Evolutionary conservation across 345 rosid species (phyloP).

Genomic region (Toxicodendron radicans): DNA sequence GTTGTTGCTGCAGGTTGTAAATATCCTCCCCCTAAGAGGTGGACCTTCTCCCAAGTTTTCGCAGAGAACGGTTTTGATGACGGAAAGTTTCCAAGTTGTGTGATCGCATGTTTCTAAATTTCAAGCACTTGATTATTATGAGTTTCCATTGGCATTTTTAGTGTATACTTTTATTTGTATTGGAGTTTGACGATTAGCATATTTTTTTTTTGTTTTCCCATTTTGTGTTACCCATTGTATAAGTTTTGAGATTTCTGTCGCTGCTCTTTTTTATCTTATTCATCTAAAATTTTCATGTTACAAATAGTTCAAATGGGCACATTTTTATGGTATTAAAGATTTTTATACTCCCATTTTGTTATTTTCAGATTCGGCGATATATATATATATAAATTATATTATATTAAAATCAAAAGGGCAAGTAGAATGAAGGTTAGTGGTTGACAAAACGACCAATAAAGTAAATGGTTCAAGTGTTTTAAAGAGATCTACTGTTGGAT

Average conservation of each 20-base stretch:
- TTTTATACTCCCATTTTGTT: not conserved
- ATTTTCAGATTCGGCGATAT: not conserved
- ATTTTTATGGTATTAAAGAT: not conserved
- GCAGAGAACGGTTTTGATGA: constrained; percentile 51
- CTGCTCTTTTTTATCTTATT: not conserved
- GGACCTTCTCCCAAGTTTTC: constrained; percentile 56
- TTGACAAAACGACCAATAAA: too few species aligned
- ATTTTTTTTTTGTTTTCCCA: too few species aligned
- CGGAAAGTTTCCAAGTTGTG: constrained; percentile 83
- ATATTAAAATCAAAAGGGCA: too few species aligned
- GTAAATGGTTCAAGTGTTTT: too few species aligned
- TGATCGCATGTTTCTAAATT: constrained; percentile 26
- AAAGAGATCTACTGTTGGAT: too few species aligned
- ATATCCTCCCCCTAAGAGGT: constrained; percentile 45
- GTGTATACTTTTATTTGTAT: not conserved
- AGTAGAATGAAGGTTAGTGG: too few species aligned
- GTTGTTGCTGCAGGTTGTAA: constrained; percentile 35
- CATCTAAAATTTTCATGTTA: not conserved
- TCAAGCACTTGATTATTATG: not conserved
- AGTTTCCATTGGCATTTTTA: constrained; percentile 1
- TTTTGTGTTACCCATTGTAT: too few species aligned
- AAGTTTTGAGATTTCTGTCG: not conserved
- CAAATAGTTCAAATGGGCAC: not conserved
- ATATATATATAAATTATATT: too few species aligned
- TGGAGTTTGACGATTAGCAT: constrained; percentile 1